phyloP scores from a whole-genome alignment of 1,284 basidiomycete species.

The Heterobasidion occidentale region DNA sequence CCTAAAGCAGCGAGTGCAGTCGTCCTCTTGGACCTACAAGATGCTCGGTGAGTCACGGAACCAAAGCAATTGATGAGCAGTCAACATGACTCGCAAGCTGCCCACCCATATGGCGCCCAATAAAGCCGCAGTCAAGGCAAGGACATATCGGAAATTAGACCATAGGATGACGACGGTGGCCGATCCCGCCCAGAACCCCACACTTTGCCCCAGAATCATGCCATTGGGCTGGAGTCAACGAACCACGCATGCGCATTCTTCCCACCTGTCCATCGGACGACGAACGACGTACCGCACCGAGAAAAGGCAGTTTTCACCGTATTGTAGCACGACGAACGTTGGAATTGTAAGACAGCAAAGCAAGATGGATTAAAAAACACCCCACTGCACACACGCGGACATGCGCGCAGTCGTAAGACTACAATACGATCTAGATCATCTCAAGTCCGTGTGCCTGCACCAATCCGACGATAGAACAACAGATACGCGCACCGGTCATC shows the following conservation, averaged over 20 bases:
- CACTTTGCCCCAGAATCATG: background rate
- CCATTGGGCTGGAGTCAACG: background rate
- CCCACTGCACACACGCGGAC: background rate
- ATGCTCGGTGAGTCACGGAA: background rate
- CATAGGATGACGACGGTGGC: background rate
- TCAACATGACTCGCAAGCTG: background rate
- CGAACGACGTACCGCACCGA: no score
- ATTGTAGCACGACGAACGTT: background rate
- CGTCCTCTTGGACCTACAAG: background rate
- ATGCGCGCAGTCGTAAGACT: background rate
- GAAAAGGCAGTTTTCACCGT: no score
- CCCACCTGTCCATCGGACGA: no score
- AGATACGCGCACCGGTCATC: slow-evolving; percentile 82
- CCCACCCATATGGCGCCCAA: background rate
- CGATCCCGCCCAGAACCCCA: background rate
- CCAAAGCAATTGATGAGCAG: background rate
- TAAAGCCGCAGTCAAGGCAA: background rate
- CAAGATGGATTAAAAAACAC: background rate
- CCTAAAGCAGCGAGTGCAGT: background rate
- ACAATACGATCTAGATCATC: background rate
- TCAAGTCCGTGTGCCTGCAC: slow-evolving; percentile 12
- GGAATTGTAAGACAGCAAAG: background rate
- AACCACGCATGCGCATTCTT: no score
- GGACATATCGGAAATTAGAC: background rate
- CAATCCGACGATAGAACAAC: slow-evolving; percentile 69